Base-by-base conservation (phyloP, 805 yeast species). In the Wickerhamiella sergipiensis region DNA sequence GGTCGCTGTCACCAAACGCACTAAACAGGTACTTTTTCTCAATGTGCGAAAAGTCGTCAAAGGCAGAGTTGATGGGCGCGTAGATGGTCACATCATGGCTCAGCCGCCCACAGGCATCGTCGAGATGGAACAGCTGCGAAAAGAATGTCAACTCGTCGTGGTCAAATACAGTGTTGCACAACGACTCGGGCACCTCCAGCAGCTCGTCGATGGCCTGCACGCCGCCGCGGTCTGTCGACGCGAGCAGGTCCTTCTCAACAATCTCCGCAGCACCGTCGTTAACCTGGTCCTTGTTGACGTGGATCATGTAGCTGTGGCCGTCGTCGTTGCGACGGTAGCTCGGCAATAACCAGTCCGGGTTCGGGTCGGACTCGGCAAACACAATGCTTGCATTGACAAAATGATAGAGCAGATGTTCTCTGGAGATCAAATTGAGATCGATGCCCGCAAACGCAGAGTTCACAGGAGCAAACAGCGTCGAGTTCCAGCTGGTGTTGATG, bases 381-480 rank as follows among this genome's bases (percentile, higher is more conserved):
- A 29, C 23, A 5, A 57, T 51, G 12, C 59, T 50, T 13, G 52
- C 54, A 40, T 60, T 55, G 38, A 75, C 61, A 5, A 69, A 53
- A 56, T 75, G 61, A 45, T 61, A 61, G 4, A 59, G 57, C 29
- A 61, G 49, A 36, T 54, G 57, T 19, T 59, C 61, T 5, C 47
- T 23, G 10, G 60, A 36, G 47, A 61, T 48, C 10, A 48, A 7
- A 9, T 43, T 46, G 13, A 33, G 48, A 45, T 55, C 52, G 13
- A 50, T 42, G 18, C 61, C 60, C 4, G 68, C 70, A 63, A 83
- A 85, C 0, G 95, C 95, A 57, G 82, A 79, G 64, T 86, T 86
- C 9, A 82, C 73, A 0, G 95, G 95, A 1, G 94, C 95, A 44
- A 84, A 61, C 15, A 86, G 65, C 0, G 95, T 85, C 51, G 82